phyloP scores from a whole-genome alignment of 164 flowering plant species.

The Magnolia kwangsiensis region DNA sequence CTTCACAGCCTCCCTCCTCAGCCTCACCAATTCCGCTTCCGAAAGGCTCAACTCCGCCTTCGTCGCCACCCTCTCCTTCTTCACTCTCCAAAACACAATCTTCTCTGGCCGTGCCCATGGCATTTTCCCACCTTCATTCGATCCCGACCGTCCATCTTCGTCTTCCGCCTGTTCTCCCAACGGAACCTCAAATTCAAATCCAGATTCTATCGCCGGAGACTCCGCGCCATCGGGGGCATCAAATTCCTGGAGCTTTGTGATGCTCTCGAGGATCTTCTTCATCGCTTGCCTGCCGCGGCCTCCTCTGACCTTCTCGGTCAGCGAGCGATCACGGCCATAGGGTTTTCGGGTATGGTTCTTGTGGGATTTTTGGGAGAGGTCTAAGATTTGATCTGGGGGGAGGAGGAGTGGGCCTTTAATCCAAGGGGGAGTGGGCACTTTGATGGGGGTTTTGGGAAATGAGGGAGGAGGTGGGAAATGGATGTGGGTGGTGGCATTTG shows the following conservation, averaged over 20 bases:
- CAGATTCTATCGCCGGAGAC: slow-evolving; percentile 7
- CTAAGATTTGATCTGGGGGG: slow-evolving; percentile 44
- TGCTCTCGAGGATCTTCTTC: slow-evolving; percentile 42
- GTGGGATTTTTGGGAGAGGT: slow-evolving; percentile 27
- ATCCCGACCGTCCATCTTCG: slow-evolving; percentile 7
- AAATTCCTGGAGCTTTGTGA: slow-evolving; percentile 40
- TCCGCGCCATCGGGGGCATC: background rate
- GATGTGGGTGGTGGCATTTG: background rate
- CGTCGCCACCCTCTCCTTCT: slow-evolving; percentile 51
- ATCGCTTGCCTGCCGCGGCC: slow-evolving; percentile 61
- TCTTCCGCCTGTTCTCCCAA: slow-evolving; percentile 21
- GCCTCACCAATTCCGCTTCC: slow-evolving; percentile 45
- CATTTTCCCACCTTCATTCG: slow-evolving; percentile 24
- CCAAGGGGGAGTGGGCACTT: slow-evolving; percentile 89
- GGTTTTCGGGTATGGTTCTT: slow-evolving; percentile 8
- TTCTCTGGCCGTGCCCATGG: slow-evolving; percentile 70
- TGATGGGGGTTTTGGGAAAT: slow-evolving; percentile 15
- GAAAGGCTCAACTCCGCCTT: slow-evolving; percentile 61
- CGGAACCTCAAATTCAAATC: slow-evolving; percentile 27
- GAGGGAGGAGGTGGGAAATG: background rate
- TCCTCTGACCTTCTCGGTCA: slow-evolving; percentile 50
- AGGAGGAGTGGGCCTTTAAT: slow-evolving; percentile 59
- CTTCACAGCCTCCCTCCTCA: slow-evolving; percentile 59
- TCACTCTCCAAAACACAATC: slow-evolving; percentile 43
- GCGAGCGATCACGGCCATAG: slow-evolving; percentile 15